phyloP scores from a whole-genome alignment of 352 stramenopile species.

The Pythium dissotocum region DNA sequence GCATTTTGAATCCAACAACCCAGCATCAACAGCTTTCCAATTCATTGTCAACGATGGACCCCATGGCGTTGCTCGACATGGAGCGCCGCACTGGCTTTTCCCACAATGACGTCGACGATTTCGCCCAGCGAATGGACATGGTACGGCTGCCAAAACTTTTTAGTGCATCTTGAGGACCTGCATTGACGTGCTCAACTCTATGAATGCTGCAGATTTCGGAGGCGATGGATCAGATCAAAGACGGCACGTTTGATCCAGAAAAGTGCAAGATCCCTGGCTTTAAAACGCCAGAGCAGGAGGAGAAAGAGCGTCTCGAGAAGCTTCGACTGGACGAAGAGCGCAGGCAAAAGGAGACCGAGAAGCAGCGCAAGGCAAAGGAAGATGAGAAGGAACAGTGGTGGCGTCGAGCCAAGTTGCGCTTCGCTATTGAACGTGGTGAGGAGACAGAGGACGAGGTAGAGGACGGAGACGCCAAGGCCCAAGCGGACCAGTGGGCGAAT shows the following conservation, averaged over 20 bases:
- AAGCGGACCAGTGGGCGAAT: constrained; percentile 42
- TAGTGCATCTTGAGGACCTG: neutral
- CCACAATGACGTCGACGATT: constrained; percentile 69
- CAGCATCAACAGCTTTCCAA: too few species aligned
- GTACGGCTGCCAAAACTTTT: constrained; percentile 25
- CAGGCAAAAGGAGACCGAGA: constrained; percentile 45
- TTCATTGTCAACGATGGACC: constrained; percentile 41
- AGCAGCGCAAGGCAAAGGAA: constrained; percentile 40
- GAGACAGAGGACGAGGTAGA: constrained; percentile 21
- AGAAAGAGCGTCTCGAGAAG: constrained; percentile 43
- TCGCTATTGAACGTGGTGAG: constrained; percentile 33
- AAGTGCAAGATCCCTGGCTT: constrained; percentile 82
- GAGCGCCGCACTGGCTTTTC: constrained; percentile 63
- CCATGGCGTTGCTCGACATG: constrained; percentile 68
- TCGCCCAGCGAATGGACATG: constrained; percentile 68
- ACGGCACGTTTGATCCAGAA: constrained; percentile 72
- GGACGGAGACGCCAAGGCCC: constrained; percentile 18
- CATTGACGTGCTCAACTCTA: too few species aligned
- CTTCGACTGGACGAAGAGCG: constrained; percentile 41
- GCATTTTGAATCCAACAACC: too few species aligned
- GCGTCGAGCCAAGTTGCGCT: constrained; percentile 59
- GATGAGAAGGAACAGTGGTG: constrained; percentile 75
- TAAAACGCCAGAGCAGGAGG: constrained; percentile 75
- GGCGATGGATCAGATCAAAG: constrained; percentile 81
- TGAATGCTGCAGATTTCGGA: constrained; percentile 45